Evolutionary conservation across 495 filamentous ascomycete species (phyloP).

Genomic region (Penicillium robsamsonii): DNA sequence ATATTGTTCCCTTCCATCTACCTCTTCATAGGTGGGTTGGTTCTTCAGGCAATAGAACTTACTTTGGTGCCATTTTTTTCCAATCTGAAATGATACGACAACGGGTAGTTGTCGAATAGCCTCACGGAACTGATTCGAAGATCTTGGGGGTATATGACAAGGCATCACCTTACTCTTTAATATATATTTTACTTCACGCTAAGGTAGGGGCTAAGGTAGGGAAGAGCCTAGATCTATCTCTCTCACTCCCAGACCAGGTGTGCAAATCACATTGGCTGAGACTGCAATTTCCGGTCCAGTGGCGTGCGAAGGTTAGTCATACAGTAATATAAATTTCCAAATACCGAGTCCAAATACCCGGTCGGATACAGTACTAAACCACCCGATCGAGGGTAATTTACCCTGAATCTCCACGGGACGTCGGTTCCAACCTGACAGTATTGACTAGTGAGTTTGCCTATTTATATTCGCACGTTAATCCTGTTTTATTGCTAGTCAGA

Average conservation of each 20-base stretch:
- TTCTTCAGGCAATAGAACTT: constrained; percentile 1
- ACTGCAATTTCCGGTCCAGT: neutral
- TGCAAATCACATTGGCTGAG: neutral
- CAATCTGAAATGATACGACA: constrained; percentile 9
- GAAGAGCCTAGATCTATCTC: neutral
- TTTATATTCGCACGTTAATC: no score
- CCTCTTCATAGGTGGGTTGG: constrained; percentile 2
- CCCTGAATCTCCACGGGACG: no score
- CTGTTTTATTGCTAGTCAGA: no score
- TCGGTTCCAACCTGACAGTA: no score
- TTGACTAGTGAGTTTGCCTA: no score
- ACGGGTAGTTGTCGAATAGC: neutral
- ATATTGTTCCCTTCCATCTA: neutral
- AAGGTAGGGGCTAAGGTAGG: neutral
- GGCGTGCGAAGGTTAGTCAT: neutral
- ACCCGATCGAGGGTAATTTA: no score
- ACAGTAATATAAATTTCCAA: no score
- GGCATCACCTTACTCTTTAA: no score
- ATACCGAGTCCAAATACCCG: no score
- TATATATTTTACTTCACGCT: no score
- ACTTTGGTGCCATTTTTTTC: constrained; percentile 16
- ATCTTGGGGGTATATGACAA: no score
- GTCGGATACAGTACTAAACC: no score
- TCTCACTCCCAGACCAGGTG: neutral
- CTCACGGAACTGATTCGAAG: neutral